These are phyloP conservation scores for Globisporangium cederbergense DNA, from an alignment of 352 stramenopile species.

Conservation along the genomic window DNA sequence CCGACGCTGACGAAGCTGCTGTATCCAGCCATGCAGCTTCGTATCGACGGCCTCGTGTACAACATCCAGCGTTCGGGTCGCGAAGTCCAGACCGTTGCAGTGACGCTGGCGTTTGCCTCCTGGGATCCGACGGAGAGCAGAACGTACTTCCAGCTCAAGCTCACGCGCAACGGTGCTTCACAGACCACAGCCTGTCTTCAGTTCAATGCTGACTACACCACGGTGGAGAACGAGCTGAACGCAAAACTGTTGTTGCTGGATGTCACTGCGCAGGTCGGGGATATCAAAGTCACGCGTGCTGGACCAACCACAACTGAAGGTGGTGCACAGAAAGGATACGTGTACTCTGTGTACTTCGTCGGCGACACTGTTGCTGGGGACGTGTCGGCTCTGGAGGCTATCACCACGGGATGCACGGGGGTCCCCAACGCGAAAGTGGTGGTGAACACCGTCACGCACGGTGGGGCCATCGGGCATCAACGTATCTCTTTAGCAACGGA, in stretches of 20 bases:
- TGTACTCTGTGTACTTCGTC: conserved; percentile 93
- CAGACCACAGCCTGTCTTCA: conserved; percentile 37
- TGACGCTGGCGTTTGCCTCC: conserved; percentile 27
- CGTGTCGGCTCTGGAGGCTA: conserved; percentile 44
- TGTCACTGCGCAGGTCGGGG: conserved; percentile 17
- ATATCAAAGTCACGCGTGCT: conserved; percentile 54
- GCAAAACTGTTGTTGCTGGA: conserved; percentile 24
- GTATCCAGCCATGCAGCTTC: conserved; percentile 79
- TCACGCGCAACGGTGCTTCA: conserved; percentile 32
- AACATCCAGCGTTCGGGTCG: conserved; percentile 82
- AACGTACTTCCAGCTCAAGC: conserved; percentile 35
- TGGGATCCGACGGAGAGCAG: conserved; percentile 21
- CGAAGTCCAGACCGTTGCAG: conserved; percentile 85
- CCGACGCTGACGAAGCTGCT: conserved; percentile 46
- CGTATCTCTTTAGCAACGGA: conserved; percentile 80
- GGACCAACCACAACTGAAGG: conserved; percentile 30
- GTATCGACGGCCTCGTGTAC: conserved; percentile 88
- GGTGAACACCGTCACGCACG: conserved; percentile 59
- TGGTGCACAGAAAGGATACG: conserved; percentile 62
- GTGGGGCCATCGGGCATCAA: conserved; percentile 80
- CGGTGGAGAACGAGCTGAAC: conserved; percentile 27
- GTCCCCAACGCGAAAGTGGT: conserved; percentile 25
- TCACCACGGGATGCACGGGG: conserved; percentile 22
- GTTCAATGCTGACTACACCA: conserved; percentile 27
- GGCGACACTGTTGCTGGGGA: conserved; percentile 82